Conservation (phyloP, 192 early-diverging fungal species). For the Coemansia sp. region DNA sequence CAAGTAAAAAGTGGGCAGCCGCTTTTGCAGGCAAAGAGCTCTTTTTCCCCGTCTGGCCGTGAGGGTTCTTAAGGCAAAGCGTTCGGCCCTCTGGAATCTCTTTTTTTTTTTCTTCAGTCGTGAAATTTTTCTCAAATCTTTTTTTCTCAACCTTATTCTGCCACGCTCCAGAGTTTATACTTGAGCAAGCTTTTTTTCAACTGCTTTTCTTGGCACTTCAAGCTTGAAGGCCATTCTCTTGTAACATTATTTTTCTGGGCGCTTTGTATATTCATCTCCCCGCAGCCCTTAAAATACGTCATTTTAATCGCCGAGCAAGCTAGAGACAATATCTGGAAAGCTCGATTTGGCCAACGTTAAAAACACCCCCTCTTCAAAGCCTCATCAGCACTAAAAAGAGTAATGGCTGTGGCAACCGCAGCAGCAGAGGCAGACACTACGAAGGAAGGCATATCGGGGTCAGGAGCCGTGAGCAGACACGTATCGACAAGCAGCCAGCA, state of each 20-base stretch:
- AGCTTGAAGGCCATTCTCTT: background rate
- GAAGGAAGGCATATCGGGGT: background rate
- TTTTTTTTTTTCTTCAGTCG: background rate
- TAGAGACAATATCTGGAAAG: background rate
- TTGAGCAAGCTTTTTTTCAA: constrained; percentile 1
- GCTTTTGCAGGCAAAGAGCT: background rate
- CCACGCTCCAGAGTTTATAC: background rate
- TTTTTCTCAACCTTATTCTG: background rate
- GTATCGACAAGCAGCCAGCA: constrained; percentile 44
- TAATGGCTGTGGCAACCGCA: constrained; percentile 6
- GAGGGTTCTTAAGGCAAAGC: constrained; percentile 5
- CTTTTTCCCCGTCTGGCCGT: constrained; percentile 3
- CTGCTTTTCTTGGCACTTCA: background rate
- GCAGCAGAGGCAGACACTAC: constrained; percentile 7
- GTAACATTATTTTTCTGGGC: background rate
- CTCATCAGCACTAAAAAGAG: background rate
- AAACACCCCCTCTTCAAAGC: no score
- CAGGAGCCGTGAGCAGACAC: constrained; percentile 34
- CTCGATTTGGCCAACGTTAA: no score
- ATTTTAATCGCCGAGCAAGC: background rate
- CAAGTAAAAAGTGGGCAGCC: constrained; percentile 7
- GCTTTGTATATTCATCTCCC: background rate
- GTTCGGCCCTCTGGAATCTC: background rate
- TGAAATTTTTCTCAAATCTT: background rate
- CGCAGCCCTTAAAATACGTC: background rate